These are phyloP conservation scores for Pseudozyma sp. DNA, from an alignment of 1,284 basidiomycete species.

Conservation along the genomic window DNA sequence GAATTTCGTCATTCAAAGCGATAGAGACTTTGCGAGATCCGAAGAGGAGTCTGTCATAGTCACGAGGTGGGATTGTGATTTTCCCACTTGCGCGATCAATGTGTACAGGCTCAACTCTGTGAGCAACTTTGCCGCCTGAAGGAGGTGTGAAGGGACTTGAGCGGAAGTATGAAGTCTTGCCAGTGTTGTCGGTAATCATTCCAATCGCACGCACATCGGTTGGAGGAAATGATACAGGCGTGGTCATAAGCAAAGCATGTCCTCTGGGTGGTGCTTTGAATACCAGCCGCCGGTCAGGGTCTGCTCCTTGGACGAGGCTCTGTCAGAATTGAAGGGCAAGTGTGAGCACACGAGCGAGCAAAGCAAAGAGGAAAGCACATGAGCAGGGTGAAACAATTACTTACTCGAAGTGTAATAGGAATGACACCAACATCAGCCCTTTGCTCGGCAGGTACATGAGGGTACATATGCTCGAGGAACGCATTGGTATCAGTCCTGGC, in stretches of 20 bases:
- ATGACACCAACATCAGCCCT: slow-evolving; percentile 1
- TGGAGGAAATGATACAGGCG: no score
- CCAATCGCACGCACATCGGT: neutral
- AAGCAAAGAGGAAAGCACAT: neutral
- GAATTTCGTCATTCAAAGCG: neutral
- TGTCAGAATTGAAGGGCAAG: no score
- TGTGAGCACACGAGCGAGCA: no score
- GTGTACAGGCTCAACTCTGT: no score
- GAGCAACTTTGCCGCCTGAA: neutral
- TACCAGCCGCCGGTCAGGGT: neutral
- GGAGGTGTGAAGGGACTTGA: neutral
- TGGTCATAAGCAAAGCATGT: neutral
- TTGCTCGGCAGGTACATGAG: neutral
- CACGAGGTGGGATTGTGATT: neutral
- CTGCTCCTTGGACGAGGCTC: neutral
- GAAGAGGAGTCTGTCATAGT: neutral
- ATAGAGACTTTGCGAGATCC: neutral
- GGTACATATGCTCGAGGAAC: neutral
- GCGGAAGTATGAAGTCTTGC: neutral
- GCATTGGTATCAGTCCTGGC: neutral
- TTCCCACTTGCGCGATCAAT: neutral
- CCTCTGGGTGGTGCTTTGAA: neutral
- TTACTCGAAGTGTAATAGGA: slow-evolving; percentile 3
- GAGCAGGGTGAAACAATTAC: neutral
- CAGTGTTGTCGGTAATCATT: neutral